A percentile compares a stretch with the other conserved stretches of the same genome.
phyloP scores from a whole-genome alignment of 495 filamentous ascomycete genomes.

The Glarea lozoyensis region DNA sequence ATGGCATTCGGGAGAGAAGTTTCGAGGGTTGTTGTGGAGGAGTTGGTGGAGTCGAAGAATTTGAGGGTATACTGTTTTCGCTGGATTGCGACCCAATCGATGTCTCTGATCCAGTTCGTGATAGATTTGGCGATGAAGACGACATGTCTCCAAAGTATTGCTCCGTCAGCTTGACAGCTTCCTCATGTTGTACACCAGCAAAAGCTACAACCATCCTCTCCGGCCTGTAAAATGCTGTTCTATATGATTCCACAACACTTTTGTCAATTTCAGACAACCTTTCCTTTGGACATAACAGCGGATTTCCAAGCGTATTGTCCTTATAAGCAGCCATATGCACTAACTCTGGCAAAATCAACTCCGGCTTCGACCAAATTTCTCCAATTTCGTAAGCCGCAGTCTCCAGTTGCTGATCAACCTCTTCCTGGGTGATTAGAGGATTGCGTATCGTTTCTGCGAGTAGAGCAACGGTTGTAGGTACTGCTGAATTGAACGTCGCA shows the following conservation, averaged over 20 bases:
- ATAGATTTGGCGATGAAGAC: constrained; percentile 41
- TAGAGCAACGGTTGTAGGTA: constrained; percentile 72
- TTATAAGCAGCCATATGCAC: constrained; percentile 92
- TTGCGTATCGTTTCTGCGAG: constrained; percentile 92
- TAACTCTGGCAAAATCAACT: constrained; percentile 90
- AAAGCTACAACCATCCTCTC: constrained; percentile 92
- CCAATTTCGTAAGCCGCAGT: constrained; percentile 92
- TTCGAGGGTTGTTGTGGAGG: constrained; percentile 43
- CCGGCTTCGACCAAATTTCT: constrained; percentile 97
- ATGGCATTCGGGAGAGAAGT: constrained; percentile 78
- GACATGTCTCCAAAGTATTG: constrained; percentile 87
- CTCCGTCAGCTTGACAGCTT: constrained; percentile 72
- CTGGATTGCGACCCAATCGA: constrained; percentile 41
- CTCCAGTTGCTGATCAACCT: constrained; percentile 76
- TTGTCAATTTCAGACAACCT: constrained; percentile 68
- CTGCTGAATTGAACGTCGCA: constrained; percentile 92
- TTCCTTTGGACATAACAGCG: constrained; percentile 83
- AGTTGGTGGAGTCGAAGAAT: constrained; percentile 31
- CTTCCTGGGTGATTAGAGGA: constrained; percentile 80
- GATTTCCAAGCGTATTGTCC: constrained; percentile 91
- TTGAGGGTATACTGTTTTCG: constrained; percentile 27
- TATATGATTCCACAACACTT: constrained; percentile 65
- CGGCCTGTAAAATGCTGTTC: constrained; percentile 75
- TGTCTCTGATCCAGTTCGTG: constrained; percentile 46
- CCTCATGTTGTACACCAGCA: constrained; percentile 76